phyloP scores from a whole-genome alignment of 306 rosid species.

The Heteromeles arbutifolia region DNA sequence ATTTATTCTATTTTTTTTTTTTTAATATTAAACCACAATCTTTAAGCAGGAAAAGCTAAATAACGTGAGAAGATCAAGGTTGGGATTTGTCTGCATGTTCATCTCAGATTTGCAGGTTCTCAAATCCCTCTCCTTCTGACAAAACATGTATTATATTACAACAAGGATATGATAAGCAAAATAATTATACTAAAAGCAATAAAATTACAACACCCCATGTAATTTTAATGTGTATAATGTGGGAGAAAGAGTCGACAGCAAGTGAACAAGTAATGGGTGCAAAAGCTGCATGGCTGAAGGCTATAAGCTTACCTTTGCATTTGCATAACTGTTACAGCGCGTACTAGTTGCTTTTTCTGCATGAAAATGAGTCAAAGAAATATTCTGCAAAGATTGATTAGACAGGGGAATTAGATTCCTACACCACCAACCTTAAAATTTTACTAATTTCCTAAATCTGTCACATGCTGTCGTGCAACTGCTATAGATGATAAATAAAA shows the following conservation, averaged over 20 bases:
- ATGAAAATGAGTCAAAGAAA: constrained; percentile 39
- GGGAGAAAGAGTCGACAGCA: not conserved
- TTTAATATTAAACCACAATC: not conserved
- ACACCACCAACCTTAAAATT: constrained; percentile 25
- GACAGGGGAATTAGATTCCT: constrained; percentile 54
- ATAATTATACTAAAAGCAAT: not conserved
- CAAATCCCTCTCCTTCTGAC: constrained; percentile 1
- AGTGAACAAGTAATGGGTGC: constrained; percentile 4
- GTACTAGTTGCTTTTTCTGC: constrained; percentile 7
- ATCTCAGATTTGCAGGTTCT: not conserved
- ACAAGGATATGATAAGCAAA: not conserved
- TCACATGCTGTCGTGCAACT: constrained; percentile 15
- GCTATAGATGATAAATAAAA: not conserved
- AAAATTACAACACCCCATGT: not conserved
- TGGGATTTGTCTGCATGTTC: constrained; percentile 14
- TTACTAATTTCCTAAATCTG: constrained; percentile 8
- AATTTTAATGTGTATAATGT: not conserved
- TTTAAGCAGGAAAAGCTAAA: not conserved
- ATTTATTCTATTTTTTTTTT: too few relatives aligned
- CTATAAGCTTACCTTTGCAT: constrained; percentile 20
- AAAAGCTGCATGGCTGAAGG: constrained; percentile 27
- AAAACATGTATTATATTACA: not conserved
- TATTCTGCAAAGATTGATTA: constrained; percentile 40
- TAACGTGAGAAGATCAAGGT: constrained; percentile 16
- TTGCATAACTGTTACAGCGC: constrained; percentile 2